Evolutionary conservation across 2,329 filamentous ascomycete species (phyloP).

Genomic region (Grosmannia huntii): DNA sequence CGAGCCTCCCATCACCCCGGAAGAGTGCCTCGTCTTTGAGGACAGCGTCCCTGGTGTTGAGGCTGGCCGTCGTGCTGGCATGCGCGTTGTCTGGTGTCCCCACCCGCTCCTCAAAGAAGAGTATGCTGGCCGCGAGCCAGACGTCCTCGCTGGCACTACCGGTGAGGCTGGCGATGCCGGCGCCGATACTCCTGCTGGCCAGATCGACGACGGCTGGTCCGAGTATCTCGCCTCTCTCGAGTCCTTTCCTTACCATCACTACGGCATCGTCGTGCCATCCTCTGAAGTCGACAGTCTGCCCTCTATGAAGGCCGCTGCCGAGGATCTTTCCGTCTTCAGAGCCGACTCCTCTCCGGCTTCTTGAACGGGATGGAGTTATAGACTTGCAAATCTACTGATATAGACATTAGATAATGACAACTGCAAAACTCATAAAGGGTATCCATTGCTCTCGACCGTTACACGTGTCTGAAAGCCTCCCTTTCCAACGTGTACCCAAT

Average conservation of each 20-base stretch:
- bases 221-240: conserved; percentile 38
- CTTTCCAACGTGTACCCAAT: background rate
- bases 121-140: conserved; percentile 61
- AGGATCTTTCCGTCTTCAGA: conserved; percentile 12
- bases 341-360: background rate
- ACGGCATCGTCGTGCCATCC: conserved; percentile 40
- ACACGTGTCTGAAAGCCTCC: background rate
- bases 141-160: conserved; percentile 73
- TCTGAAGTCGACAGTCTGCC: conserved; percentile 28
- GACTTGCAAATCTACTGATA: too few species aligned
- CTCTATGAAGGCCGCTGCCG: conserved; percentile 26
- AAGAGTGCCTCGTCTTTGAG: conserved; percentile 93
- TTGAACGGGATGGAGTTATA: background rate
- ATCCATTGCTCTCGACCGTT: background rate
- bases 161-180: conserved; percentile 47
- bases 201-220: conserved; percentile 48
- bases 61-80: conserved; percentile 77
- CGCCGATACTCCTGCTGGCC: conserved; percentile 42
- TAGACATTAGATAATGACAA: background rate
- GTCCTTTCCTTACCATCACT: conserved; percentile 45
- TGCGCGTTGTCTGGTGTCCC: conserved; percentile 89
- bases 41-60: conserved; percentile 91
- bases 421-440: background rate
- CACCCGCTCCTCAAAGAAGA: conserved; percentile 67
- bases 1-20: conserved; percentile 55